phyloP scores from a whole-genome alignment of 1,284 basidiomycete genomes.

The Cystobasidiaceae sp. region DNA sequence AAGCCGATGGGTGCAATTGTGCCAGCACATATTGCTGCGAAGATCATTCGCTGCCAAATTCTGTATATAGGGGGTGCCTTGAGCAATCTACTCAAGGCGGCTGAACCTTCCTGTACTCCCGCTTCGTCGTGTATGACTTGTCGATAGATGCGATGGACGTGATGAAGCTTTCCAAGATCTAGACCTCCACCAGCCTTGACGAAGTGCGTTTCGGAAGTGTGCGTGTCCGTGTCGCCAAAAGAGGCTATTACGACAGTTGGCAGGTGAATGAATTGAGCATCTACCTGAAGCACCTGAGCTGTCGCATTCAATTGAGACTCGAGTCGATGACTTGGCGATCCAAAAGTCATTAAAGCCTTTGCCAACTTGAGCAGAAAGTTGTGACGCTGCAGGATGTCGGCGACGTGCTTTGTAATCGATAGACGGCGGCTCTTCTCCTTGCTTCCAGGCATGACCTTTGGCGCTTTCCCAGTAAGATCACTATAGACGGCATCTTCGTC shows the following conservation, averaged over 20 bases:
- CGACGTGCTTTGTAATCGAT: constrained; percentile 33
- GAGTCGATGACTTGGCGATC: constrained; percentile 79
- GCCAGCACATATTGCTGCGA: constrained; percentile 63
- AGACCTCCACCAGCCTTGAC: constrained; percentile 68
- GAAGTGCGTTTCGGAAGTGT: constrained; percentile 66
- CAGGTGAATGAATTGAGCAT: constrained; percentile 66
- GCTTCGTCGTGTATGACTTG: constrained; percentile 71
- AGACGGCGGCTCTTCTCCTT: constrained; percentile 30
- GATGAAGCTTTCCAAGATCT: constrained; percentile 64
- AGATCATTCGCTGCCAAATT: constrained; percentile 55
- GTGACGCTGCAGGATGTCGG: constrained; percentile 61
- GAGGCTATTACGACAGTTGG: constrained; percentile 37
- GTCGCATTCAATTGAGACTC: constrained; percentile 74
- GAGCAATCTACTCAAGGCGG: constrained; percentile 58
- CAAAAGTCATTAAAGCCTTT: constrained; percentile 71
- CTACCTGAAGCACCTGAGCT: constrained; percentile 70
- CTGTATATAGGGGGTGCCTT: constrained; percentile 49
- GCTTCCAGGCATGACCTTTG: not conserved
- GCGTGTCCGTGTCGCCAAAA: constrained; percentile 46
- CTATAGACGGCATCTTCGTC: constrained; percentile 25
- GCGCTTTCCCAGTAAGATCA: constrained; percentile 9
- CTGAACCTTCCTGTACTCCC: constrained; percentile 60
- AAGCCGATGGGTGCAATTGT: constrained; percentile 64
- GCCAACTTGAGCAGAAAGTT: constrained; percentile 74
- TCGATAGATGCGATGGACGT: constrained; percentile 68